Evolutionary conservation across 2,329 filamentous ascomycete genomes (phyloP).

Genomic region (Penicillium sp.): DNA sequence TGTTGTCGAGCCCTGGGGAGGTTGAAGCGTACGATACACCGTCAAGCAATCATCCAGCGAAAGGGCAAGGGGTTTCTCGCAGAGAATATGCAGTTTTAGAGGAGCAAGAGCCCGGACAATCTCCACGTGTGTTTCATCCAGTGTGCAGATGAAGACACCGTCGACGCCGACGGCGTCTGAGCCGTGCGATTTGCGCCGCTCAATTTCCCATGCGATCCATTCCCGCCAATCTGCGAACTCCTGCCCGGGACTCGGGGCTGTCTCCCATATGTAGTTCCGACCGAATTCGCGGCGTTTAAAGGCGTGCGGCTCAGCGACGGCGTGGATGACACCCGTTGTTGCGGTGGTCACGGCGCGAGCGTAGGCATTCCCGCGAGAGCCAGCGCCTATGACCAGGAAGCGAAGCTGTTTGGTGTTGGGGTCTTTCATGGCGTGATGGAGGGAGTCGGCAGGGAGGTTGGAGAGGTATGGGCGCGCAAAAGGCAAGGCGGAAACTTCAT

Average conservation of each 20-base stretch:
- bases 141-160: conserved; percentile 71
- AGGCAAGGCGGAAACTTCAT: conserved; percentile 13
- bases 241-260: conserved; percentile 59
- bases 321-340: conserved; percentile 69
- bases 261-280: conserved; percentile 71
- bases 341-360: conserved; percentile 66
- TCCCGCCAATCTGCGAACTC: conserved; percentile 73
- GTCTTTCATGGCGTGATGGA: not conserved
- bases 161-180: conserved; percentile 56
- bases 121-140: conserved; percentile 85
- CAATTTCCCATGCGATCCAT: conserved; percentile 72
- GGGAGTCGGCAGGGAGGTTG: not conserved
- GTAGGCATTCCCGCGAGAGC: conserved; percentile 76
- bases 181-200: conserved; percentile 57
- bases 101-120: conserved; percentile 74
- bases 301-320: conserved; percentile 77
- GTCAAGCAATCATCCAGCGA: conserved; percentile 74
- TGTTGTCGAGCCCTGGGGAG: conserved; percentile 19
- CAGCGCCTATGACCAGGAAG: conserved; percentile 79
- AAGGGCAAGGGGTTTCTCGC: conserved; percentile 90
- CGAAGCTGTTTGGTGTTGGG: conserved; percentile 48
- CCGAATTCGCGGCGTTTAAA: conserved; percentile 77
- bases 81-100: conserved; percentile 77
- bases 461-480: not conserved
- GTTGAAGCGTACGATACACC: conserved; percentile 56